Evolutionary conservation across 257 asterid genomes (phyloP), one percentile per base, ranked within the genome.

Genomic region (Penstemon newberryi): DNA sequence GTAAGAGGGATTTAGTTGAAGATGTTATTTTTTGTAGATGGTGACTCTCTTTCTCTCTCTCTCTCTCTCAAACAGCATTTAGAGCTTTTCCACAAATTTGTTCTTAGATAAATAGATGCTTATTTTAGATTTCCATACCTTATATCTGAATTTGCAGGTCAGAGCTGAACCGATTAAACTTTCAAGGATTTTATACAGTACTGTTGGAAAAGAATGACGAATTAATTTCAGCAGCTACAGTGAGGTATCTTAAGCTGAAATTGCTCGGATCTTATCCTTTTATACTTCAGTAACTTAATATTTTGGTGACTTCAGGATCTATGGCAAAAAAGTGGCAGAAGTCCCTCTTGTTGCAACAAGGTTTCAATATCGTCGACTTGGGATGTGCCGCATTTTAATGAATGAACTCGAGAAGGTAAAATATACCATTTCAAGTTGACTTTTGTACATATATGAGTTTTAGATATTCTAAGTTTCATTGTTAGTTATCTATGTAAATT

Each of bases 341-440:
- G 75, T 93, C 51, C 96, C 98, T 36, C 84, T 93, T 25, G 78
- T 93, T 60, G 96, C 93, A 13, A 93, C 98, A 62, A 80, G 96
- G 45, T 85, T 85, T 75, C 84, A 85, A 66, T 84, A 83, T 69
- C 98, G 96, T 56, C 85, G 89, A 73, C 95, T 68, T 67, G 98
- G 98, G 72, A 93, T 93, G 97, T 93, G 98, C 67, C 86, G 94
- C 42, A 63, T 90, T 76, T 65, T 90, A 83, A 86, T 90, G 90
- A 78, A 88, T 56, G 95, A 80, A 79, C 96, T 93, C 63, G 97
- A 93, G 81, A 86, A 90, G 95, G 97, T 90, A 71, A 47, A 5
- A 9, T 58, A 49, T 12, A 49, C 9, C 19, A 62, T 63, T 11
- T 10, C 15, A 8, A 66, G 7, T 41, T 60, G n/a, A 11, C 43